These are phyloP conservation scores for Lentinus tigrinus DNA, from an alignment of 768 basidiomycete genomes.

Conservation along the genomic window DNA sequence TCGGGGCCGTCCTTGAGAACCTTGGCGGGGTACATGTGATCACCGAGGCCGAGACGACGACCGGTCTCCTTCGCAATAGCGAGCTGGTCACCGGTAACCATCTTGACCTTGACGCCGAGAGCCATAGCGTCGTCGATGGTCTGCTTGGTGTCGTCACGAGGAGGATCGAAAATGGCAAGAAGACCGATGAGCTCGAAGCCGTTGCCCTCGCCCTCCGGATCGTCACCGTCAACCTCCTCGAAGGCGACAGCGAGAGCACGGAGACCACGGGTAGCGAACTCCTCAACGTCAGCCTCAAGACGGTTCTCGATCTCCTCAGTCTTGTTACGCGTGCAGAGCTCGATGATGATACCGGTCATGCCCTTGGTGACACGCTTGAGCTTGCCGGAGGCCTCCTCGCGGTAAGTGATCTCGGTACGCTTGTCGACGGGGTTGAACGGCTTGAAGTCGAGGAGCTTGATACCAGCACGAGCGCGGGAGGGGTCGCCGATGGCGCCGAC, in stretches of 20 bases:
- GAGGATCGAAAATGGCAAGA: slow-evolving; percentile 96
- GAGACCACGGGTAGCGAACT: slow-evolving; percentile 93
- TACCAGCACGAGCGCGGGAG: slow-evolving; percentile 78
- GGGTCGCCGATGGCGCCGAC: slow-evolving; percentile 76
- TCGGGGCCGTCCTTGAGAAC: slow-evolving; percentile 97
- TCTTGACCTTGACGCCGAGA: slow-evolving; percentile 98
- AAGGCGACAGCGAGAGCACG: slow-evolving; percentile 95
- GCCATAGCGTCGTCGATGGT: slow-evolving; percentile 96
- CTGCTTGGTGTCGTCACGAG: slow-evolving; percentile 97
- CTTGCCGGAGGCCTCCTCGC: slow-evolving; percentile 90
- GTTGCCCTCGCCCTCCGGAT: slow-evolving; percentile 85
- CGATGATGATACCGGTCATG: slow-evolving; percentile 99
- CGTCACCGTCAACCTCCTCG: slow-evolving; percentile 86
- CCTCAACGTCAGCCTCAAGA: slow-evolving; percentile 94
- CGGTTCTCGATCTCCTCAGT: slow-evolving; percentile 86
- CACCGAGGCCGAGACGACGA: slow-evolving; percentile 94
- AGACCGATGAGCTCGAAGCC: slow-evolving; percentile 98
- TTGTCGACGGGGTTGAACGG: slow-evolving; percentile 99
- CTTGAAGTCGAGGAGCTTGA: slow-evolving; percentile 98
- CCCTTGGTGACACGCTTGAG: slow-evolving; percentile 99
- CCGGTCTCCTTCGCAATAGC: slow-evolving; percentile 99
- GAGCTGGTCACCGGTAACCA: slow-evolving; percentile 99
- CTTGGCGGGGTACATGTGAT: slow-evolving; percentile 99
- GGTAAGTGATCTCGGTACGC: slow-evolving; percentile 98
- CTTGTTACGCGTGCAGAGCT: slow-evolving; percentile 97